These are phyloP conservation scores for Amylocarpus encephaloides DNA, from an alignment of 2,329 filamentous ascomycete species.

Conservation along the genomic window DNA sequence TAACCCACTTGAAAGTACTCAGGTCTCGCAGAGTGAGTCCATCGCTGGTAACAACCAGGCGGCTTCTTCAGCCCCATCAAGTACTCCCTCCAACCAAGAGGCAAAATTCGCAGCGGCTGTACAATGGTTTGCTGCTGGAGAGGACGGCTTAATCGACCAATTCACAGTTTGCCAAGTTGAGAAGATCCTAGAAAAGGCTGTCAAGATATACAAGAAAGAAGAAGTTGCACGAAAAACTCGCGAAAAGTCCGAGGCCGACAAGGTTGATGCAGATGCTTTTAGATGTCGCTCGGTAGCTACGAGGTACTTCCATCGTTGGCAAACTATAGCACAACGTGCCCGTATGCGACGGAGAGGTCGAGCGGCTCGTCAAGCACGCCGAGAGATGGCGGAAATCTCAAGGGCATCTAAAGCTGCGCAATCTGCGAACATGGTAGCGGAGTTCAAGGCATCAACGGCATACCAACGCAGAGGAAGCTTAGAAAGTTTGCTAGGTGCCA, in stretches of 20 bases:
- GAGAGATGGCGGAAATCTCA: slow-evolving; percentile 26
- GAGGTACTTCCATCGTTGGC: slow-evolving; percentile 29
- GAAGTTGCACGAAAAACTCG: slow-evolving; percentile 11
- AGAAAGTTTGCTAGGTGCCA: slow-evolving; percentile 24
- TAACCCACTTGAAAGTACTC: no score
- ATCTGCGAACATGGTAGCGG: slow-evolving; percentile 27
- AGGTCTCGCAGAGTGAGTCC: no score
- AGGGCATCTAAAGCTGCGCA: slow-evolving; percentile 21
- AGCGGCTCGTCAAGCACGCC: slow-evolving; percentile 25
- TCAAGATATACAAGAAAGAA: slow-evolving; percentile 18
- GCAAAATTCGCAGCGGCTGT: slow-evolving; percentile 14
- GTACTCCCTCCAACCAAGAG: background rate
- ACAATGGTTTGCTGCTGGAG: slow-evolving; percentile 27
- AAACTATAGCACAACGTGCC: slow-evolving; percentile 18
- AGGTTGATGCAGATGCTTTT: slow-evolving; percentile 22
- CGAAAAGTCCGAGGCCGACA: slow-evolving; percentile 18
- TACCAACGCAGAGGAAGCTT: slow-evolving; percentile 20
- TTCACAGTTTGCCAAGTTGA: slow-evolving; percentile 25
- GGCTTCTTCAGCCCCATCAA: background rate
- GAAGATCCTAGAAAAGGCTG: slow-evolving; percentile 16
- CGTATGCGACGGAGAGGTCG: slow-evolving; percentile 27
- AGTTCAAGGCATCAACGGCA: slow-evolving; percentile 26
- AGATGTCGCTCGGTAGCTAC: slow-evolving; percentile 24
- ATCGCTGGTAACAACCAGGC: background rate
- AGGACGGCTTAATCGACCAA: slow-evolving; percentile 30